Conservation (phyloP, 257 asterid genomes). For the Oldenlandia corymbosa region DNA sequence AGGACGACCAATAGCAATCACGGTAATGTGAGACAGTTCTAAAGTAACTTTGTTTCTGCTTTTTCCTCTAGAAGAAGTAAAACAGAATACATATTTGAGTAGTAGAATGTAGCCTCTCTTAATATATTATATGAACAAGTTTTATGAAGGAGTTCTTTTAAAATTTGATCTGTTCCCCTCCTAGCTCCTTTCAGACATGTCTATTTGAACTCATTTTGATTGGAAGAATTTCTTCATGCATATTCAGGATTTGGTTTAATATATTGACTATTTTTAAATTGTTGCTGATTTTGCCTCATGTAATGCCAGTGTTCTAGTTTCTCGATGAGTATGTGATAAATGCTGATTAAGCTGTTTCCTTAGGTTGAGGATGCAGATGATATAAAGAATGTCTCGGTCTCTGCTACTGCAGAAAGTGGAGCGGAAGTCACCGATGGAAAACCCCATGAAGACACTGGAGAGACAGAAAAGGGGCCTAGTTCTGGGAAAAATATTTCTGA, state of each 20-base stretch:
- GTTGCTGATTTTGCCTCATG: neutral
- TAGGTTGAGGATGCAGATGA: slow-evolving; percentile 91
- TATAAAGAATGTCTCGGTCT: slow-evolving; percentile 60
- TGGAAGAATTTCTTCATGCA: neutral
- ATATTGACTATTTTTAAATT: neutral
- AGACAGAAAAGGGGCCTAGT: slow-evolving; percentile 39
- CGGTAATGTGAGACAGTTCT: slow-evolving; percentile 51
- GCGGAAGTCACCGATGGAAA: slow-evolving; percentile 43
- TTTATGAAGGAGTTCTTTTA: neutral
- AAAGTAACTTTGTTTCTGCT: slow-evolving; percentile 19
- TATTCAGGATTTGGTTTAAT: neutral
- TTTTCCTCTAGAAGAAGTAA: slow-evolving; percentile 13
- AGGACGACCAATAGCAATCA: slow-evolving; percentile 93
- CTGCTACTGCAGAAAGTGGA: slow-evolving; percentile 45
- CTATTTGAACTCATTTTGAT: neutral
- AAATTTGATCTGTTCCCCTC: neutral
- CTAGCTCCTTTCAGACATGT: neutral
- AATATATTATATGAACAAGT: neutral
- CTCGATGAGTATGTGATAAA: slow-evolving; percentile 19
- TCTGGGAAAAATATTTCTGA: slow-evolving; percentile 55
- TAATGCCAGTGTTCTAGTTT: slow-evolving; percentile 3
- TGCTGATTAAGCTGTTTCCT: slow-evolving; percentile 34
- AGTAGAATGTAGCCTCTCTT: neutral
- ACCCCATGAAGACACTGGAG: slow-evolving; percentile 40
- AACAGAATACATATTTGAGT: neutral